Evolutionary conservation across 75 land plant species (phyloP).

Genomic region (Pseudotsuga menziesii): DNA sequence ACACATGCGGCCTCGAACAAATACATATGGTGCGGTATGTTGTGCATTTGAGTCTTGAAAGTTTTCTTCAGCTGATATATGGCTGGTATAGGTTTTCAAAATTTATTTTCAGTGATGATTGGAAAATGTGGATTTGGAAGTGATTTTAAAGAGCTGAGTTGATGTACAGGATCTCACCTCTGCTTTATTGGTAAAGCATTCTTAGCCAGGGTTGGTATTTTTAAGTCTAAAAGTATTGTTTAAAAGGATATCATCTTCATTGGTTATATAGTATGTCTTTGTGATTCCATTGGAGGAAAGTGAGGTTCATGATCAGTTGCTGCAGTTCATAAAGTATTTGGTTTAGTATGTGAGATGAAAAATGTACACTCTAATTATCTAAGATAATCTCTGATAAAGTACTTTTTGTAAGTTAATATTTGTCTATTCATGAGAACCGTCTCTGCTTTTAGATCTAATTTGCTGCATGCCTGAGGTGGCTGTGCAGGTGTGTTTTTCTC

Average conservation of each 20-base stretch:
- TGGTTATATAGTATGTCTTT: background rate
- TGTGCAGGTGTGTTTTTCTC: background rate
- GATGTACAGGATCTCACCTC: background rate
- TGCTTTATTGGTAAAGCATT: background rate
- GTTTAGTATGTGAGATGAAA: background rate
- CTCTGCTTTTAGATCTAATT: background rate
- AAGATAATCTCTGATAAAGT: background rate
- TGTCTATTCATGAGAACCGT: background rate
- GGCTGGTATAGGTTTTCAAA: background rate
- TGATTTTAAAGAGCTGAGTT: background rate
- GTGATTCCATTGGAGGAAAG: background rate
- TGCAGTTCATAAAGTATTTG: background rate
- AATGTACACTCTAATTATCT: background rate
- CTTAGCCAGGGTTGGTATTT: too few relatives aligned
- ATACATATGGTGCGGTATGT: slow-evolving; percentile 94
- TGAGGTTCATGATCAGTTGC: background rate
- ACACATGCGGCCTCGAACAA: slow-evolving; percentile 93
- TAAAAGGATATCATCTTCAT: too few relatives aligned
- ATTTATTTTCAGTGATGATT: background rate
- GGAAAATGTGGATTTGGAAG: background rate
- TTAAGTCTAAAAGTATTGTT: too few relatives aligned
- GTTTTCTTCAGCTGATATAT: background rate
- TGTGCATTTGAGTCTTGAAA: background rate
- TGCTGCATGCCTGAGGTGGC: background rate
- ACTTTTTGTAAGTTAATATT: background rate